Percentiles rank a stretch among this genome's conserved stretches.
phyloP scores from a whole-genome alignment of 116 monocot species.

The Trichopus zeylanicus region DNA sequence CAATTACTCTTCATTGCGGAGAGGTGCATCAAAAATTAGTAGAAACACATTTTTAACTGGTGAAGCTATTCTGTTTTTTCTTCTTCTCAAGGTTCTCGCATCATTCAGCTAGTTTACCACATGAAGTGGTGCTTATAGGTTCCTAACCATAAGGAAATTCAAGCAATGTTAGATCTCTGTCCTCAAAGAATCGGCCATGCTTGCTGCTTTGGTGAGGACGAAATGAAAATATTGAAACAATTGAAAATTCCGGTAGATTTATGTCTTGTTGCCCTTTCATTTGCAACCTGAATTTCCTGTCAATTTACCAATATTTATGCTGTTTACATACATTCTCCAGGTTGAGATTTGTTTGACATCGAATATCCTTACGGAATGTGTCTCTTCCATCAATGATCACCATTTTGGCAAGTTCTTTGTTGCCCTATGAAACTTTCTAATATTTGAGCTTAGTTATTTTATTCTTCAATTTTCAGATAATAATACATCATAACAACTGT shows the following conservation, averaged over 20 bases:
- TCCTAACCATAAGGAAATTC: slow-evolving; percentile 67
- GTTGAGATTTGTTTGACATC: slow-evolving; percentile 97
- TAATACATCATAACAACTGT: too few species aligned
- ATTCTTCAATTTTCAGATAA: too few species aligned
- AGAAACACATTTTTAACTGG: too few species aligned
- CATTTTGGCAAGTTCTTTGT: slow-evolving; percentile 87
- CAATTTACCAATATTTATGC: too few species aligned
- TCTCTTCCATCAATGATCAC: slow-evolving; percentile 61
- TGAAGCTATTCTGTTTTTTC: too few species aligned
- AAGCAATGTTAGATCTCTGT: slow-evolving; percentile 68
- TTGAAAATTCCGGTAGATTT: slow-evolving; percentile 63
- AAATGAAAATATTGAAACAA: slow-evolving; percentile 63
- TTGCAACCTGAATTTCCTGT: neutral
- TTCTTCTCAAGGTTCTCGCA: neutral
- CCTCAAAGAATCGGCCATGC: slow-evolving; percentile 96
- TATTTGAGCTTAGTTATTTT: too few species aligned
- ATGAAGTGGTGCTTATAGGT: slow-evolving; percentile 57
- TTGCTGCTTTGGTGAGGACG: slow-evolving; percentile 59
- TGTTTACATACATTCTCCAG: too few species aligned
- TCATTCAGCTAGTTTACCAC: too few species aligned
- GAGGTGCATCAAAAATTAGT: slow-evolving; percentile 53
- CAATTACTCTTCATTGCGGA: slow-evolving; percentile 86
- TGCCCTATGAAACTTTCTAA: too few species aligned
- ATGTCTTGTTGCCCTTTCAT: neutral
- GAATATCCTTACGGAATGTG: slow-evolving; percentile 52